phyloP scores from a whole-genome alignment of 306 rosid species.

The Spatholobus suberectus region DNA sequence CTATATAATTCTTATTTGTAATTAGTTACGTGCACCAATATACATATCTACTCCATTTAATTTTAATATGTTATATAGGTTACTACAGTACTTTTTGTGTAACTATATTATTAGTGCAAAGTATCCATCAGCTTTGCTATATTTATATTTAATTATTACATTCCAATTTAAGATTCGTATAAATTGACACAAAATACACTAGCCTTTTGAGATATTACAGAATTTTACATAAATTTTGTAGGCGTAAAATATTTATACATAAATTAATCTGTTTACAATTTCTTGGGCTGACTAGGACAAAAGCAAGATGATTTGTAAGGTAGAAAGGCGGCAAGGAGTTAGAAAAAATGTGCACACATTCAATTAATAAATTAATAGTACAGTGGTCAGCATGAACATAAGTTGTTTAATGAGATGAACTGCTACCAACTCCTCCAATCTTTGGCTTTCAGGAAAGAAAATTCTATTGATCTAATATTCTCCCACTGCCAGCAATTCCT shows the following conservation, averaged over 20 bases:
- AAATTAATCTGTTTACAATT: not conserved
- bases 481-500: conserved; percentile 19
- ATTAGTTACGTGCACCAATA: not conserved
- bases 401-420: conserved; percentile 44
- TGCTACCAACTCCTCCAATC: conserved; percentile 41
- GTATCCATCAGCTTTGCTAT: no score
- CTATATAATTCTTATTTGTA: not conserved
- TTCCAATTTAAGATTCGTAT: not conserved
- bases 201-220: not conserved
- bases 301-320: not conserved
- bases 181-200: not conserved
- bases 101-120: no score
- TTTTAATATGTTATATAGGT: not conserved
- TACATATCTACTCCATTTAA: not conserved
- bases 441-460: conserved; percentile 28
- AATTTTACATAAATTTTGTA: not conserved
- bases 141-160: no score
- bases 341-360: conserved; percentile 25
- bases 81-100: no score
- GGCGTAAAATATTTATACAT: not conserved
- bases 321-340: not conserved
- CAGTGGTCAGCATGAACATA: not conserved
- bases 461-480: conserved; percentile 14
- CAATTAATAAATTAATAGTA: not conserved
- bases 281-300: not conserved